Percentiles rank a stretch among this genome's conserved stretches.
These are phyloP conservation scores for Colletotrichum gloeosporioides DNA, from an alignment of 2,329 filamentous ascomycete species.

Conservation along the genomic window DNA sequence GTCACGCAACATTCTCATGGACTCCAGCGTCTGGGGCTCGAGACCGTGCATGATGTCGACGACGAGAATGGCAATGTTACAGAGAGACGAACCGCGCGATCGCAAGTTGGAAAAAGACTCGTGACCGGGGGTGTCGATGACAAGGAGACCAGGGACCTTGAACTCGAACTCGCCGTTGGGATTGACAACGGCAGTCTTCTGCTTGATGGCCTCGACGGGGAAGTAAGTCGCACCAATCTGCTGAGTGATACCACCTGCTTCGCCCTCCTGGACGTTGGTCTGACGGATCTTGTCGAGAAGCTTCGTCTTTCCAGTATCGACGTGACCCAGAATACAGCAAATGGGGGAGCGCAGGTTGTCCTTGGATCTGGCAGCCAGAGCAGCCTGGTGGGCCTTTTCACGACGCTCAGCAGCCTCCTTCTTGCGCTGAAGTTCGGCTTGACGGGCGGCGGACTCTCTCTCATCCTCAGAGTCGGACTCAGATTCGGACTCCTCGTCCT, in stretches of 20 bases:
- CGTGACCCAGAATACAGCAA: conserved; percentile 99
- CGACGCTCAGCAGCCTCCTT: conserved; percentile 87
- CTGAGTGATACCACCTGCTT: conserved; percentile 99
- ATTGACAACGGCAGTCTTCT: conserved; percentile 95
- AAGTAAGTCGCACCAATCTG: conserved; percentile 99
- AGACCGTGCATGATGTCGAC: conserved; percentile 99
- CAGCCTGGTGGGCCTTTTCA: conserved; percentile 89
- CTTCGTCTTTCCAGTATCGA: conserved; percentile 99
- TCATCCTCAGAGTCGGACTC: conserved; percentile 63
- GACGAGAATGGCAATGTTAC: conserved; percentile 98
- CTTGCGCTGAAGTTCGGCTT: conserved; percentile 79
- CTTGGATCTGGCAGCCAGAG: conserved; percentile 87
- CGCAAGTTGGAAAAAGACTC: conserved; percentile 99
- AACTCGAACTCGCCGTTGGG: conserved; percentile 89
- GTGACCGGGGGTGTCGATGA: conserved; percentile 99
- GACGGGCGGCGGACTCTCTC: conserved; percentile 73
- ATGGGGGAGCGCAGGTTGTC: conserved; percentile 97
- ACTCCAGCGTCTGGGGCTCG: conserved; percentile 96
- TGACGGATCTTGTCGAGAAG: conserved; percentile 97
- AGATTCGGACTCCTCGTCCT: conserved; percentile 64
- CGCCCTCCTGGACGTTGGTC: conserved; percentile 98
- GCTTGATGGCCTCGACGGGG: conserved; percentile 88
- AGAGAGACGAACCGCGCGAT: conserved; percentile 95
- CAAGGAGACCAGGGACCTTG: conserved; percentile 94
- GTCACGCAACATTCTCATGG: conserved; percentile 91